These are phyloP conservation scores for Raphanus raphanistrum DNA, from an alignment of 345 rosid species.

Conservation along the genomic window DNA sequence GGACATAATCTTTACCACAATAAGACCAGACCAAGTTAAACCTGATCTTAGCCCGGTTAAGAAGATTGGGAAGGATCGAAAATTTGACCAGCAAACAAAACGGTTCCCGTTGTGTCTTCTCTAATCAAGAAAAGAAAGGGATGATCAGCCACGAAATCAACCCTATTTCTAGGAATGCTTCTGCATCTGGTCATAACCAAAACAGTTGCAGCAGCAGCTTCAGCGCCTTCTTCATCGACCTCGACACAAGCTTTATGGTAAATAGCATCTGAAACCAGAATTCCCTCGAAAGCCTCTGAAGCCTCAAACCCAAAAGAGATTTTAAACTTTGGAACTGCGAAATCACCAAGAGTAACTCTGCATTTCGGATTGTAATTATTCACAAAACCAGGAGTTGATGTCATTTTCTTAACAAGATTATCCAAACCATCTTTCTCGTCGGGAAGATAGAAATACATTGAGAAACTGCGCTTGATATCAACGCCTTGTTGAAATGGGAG, in stretches of 20 bases:
- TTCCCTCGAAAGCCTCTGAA: neutral
- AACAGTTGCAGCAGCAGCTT: slow-evolving; percentile 10
- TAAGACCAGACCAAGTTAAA: neutral
- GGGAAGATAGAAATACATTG: slow-evolving; percentile 16
- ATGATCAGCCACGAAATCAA: slow-evolving; percentile 18
- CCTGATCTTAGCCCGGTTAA: neutral
- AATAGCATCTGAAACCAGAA: too few relatives aligned
- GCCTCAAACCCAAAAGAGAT: neutral
- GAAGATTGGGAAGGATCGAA: neutral
- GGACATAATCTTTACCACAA: neutral
- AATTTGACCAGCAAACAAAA: slow-evolving; percentile 18
- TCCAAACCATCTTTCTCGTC: slow-evolving; percentile 6
- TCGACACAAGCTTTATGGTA: neutral
- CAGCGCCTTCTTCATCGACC: slow-evolving; percentile 23
- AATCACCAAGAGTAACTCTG: neutral
- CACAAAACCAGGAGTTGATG: slow-evolving; percentile 23
- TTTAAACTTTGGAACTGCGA: slow-evolving; percentile 21
- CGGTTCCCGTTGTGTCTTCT: neutral
- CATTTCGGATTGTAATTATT: neutral
- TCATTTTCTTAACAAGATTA: neutral
- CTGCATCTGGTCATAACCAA: too few relatives aligned
- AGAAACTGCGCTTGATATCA: neutral
- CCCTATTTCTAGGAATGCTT: neutral
- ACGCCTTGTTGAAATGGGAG: neutral
- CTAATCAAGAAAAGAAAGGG: slow-evolving; percentile 1